Percentiles rank a stretch among this genome's conserved stretches.
Evolutionary conservation across 352 stramenopile genomes (phyloP).

Genomic region (Thalassiosira livingstoniorum): DNA sequence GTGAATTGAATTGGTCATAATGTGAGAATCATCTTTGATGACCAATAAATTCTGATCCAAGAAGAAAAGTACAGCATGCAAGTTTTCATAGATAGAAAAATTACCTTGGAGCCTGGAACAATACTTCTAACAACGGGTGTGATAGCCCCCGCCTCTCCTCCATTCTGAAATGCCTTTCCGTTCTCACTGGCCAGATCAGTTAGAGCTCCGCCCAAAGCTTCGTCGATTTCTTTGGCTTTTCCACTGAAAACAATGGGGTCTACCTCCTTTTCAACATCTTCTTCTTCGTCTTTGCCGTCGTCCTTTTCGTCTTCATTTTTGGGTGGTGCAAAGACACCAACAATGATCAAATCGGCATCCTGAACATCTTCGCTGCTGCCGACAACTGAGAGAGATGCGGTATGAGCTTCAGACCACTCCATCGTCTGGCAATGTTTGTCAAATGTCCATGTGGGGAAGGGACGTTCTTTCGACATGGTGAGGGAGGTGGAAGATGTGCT

Average conservation of each 20-base stretch:
- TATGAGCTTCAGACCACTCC: constrained; percentile 67
- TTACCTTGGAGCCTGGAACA: constrained; percentile 47
- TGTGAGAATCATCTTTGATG: too few relatives aligned
- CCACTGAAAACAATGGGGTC: constrained; percentile 63
- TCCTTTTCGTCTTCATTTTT: constrained; percentile 65
- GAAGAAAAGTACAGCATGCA: constrained; percentile 5
- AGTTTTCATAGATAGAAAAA: too few relatives aligned
- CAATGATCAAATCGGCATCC: constrained; percentile 74
- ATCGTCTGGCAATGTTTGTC: constrained; percentile 79
- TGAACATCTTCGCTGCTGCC: constrained; percentile 26
- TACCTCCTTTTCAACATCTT: constrained; percentile 63
- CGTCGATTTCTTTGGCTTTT: constrained; percentile 71
- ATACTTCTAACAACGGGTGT: constrained; percentile 70
- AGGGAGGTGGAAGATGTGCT: background rate
- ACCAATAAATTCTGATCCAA: too few relatives aligned
- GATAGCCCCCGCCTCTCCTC: constrained; percentile 63
- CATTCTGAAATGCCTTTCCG: constrained; percentile 81
- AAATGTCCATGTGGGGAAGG: constrained; percentile 81
- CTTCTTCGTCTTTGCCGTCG: constrained; percentile 48
- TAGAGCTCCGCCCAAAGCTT: constrained; percentile 69
- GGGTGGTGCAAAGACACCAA: constrained; percentile 73
- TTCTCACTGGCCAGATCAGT: constrained; percentile 77
- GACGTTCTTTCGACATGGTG: constrained; percentile 36
- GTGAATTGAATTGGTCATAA: constrained; percentile 16
- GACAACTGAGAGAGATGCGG: constrained; percentile 42